These are phyloP conservation scores for Suillus luteus DNA, from an alignment of 768 basidiomycete species.

Conservation along the genomic window DNA sequence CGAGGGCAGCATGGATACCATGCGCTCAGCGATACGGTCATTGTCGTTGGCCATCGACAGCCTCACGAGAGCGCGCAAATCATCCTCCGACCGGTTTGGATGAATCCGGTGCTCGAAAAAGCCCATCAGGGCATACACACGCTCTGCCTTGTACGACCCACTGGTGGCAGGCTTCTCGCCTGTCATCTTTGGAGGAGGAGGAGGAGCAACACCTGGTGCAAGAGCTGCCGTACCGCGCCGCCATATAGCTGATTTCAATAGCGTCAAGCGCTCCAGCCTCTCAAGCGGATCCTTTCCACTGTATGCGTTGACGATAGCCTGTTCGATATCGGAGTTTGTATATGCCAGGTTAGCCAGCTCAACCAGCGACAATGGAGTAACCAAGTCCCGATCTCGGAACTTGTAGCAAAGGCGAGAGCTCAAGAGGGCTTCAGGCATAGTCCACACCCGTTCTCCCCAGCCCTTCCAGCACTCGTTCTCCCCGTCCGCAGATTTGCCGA, in stretches of 20 bases:
- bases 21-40: conserved; percentile 23
- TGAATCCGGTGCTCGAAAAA: conserved; percentile 25
- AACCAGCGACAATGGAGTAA: background rate
- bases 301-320: conserved; percentile 18
- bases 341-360: conserved; percentile 22
- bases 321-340: conserved; percentile 11
- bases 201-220: background rate
- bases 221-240: conserved; percentile 14
- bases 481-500: conserved; percentile 9
- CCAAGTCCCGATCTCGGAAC: conserved; percentile 9
- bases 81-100: conserved; percentile 16
- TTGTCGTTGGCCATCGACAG: conserved; percentile 27
- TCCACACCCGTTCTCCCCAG: conserved; percentile 22
- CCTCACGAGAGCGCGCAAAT: conserved; percentile 20
- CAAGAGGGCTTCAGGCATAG: conserved; percentile 12
- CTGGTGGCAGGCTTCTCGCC: background rate
- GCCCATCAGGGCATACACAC: conserved; percentile 24
- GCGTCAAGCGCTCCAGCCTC: conserved; percentile 19
- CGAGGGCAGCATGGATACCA: conserved; percentile 22
- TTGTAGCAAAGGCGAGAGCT: conserved; percentile 10
- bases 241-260: conserved; percentile 23
- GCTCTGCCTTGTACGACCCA: conserved; percentile 18
- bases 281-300: conserved; percentile 13
- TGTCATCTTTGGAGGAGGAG: background rate
- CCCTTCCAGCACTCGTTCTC: conserved; percentile 17